These are phyloP conservation scores for Penstemon newberryi DNA, from an alignment of 257 asterid genomes.

Conservation along the genomic window DNA sequence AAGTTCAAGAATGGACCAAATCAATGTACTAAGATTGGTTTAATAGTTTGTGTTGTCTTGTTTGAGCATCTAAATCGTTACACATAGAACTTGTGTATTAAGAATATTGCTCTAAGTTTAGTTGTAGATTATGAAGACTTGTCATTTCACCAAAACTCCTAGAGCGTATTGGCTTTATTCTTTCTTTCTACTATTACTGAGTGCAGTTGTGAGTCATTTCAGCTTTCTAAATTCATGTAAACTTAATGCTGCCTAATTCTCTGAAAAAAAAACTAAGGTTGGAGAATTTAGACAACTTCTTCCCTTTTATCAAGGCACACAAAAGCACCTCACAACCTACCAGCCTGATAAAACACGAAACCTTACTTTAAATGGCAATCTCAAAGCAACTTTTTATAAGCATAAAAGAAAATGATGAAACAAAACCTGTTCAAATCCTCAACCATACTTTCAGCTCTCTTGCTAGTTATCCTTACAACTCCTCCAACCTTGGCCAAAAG, in stretches of 20 bases:
- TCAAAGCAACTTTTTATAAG: neutral
- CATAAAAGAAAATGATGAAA: neutral
- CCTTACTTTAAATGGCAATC: constrained; percentile 22
- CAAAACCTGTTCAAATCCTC: constrained; percentile 14
- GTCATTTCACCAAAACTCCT: neutral
- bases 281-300: neutral
- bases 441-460: constrained; percentile 14
- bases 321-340: constrained; percentile 26
- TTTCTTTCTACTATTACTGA: neutral
- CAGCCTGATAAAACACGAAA: neutral
- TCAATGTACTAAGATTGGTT: neutral
- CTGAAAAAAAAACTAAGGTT: neutral
- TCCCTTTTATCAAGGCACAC: constrained; percentile 20
- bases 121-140: neutral
- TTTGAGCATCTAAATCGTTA: neutral
- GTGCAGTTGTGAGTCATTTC: constrained; percentile 6
- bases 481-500: neutral
- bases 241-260: neutral
- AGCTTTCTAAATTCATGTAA: neutral
- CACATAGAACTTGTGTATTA: constrained; percentile 1
- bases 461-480: constrained; percentile 24
- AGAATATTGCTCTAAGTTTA: neutral
- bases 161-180: neutral
- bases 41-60: neutral
- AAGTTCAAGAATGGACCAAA: neutral